Conservation (phyloP, 208 protist genomes). For the Dictyostelium gargantuum region DNA sequence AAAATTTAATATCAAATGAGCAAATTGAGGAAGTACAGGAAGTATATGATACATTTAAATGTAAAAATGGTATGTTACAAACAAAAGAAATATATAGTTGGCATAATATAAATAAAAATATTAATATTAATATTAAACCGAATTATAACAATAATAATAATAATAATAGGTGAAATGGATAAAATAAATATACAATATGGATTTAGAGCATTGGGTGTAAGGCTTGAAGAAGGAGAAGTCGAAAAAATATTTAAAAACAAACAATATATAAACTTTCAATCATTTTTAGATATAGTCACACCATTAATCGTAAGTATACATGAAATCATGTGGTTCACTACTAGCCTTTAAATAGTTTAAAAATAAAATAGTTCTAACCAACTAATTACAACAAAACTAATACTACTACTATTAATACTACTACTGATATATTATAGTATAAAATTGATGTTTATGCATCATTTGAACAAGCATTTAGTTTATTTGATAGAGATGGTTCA, state of each 20-base stretch:
- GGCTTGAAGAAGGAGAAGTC: not conserved
- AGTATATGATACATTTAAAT: conserved; percentile 99
- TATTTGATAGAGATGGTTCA: conserved; percentile 91
- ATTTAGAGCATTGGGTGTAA: conserved; percentile 96
- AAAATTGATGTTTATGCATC: conserved; percentile 87
- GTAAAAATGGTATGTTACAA: conserved; percentile 86
- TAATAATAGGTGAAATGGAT: conserved; percentile 94
- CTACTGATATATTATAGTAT: not conserved
- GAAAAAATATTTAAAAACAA: not conserved
- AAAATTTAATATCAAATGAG: conserved; percentile 81
- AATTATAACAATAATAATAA: no score
- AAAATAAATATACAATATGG: conserved; percentile 99
- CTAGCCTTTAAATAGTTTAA: no score
- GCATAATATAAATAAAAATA: no score
- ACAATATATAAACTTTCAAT: conserved; percentile 1
- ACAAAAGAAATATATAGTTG: no score
- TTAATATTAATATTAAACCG: no score
- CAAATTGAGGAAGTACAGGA: conserved; percentile 99
- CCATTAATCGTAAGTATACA: not conserved
- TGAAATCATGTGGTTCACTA: no score
- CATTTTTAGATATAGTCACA: conserved; percentile 32
- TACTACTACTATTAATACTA: no score
- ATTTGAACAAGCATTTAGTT: conserved; percentile 88
- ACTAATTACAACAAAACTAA: no score
- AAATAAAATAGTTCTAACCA: no score